Base-by-base conservation (phyloP, 1,284 basidiomycete species). In the Apiotrichum brassicae region DNA sequence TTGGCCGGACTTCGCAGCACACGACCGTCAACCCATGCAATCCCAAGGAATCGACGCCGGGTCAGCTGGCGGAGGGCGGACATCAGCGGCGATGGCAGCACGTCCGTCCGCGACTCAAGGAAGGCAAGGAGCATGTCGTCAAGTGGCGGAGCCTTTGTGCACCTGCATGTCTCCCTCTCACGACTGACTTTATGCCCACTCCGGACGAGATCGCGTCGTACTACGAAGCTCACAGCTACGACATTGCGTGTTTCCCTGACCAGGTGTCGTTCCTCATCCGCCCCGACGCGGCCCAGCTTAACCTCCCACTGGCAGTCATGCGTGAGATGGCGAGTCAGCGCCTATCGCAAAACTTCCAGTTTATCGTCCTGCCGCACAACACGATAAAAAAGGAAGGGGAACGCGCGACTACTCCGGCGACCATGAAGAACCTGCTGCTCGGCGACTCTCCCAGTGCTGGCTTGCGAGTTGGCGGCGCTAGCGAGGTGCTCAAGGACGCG, bases 321-420 rank as follows among this genome's bases (percentile, higher is more conserved):
- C 81, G 86, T 26, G 91, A 90, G 44, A 94, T 97, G 87, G 86
- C 88, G 1, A 90, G 87, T 4, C 85, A 97, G 48, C 79, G 94
- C 14, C 78, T 98, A 28, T 66, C 67, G n/a, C 72, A 97, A 69
- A 93, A 94, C n/a, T 98, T 97, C 71, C 94, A 98, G 68, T 90
- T 97, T 64, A 84, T 97, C 37, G 73, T 76, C 74, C 76, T 56
- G 72, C 80, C 46, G 9, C 64, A 68, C 46, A 57, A 51, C 48
- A 56, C 60, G 24, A 59, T 54, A 22, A 43, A 54, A 12, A 52
- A 48, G 20, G 48, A 55, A 14, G 36, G 56, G 22, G 23, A 25
- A 4, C 12, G n/a, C 11, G 43, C 54, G 19, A 51, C 56, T 11
- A 57, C 59, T 16, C 20, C 37, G 3, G 53, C 33, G 4, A 52